Evolutionary conservation across 2,329 filamentous ascomycete species (phyloP), one percentile per base, ranked within the genome.

Genomic region (Rhynchosporium graminicola): DNA sequence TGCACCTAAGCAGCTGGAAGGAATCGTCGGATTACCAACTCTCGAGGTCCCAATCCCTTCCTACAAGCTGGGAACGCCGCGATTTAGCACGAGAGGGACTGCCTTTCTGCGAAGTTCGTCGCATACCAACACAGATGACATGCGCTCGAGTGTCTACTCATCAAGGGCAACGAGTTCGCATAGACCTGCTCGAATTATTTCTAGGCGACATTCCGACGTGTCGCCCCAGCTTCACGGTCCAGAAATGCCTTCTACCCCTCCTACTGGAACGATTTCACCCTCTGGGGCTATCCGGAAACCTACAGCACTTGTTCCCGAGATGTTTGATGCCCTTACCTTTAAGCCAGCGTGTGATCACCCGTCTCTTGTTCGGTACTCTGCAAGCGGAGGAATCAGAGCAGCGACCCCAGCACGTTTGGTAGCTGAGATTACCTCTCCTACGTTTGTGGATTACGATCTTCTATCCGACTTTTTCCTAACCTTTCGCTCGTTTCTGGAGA

Each of bases 401-500:
- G 95, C 95, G 13, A 97, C 92, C 0, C 92, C 94, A 1, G 88
- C 93, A 3, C 88, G 95, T 12, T 86, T 99, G 43, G 91, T 99
- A 56, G 93, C 94, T 12, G 93, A 99, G 77, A 97, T 99, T 66
- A 98, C 95, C 0, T 98, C 95, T 0, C 92, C 95, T 15, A 92
- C 87, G 56, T 97, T 98, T 74, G 86, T 99, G 72, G 94, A 99
- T 75, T 99, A 99, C 74, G 94, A 98, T 72, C 83, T 99, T 4
- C 85, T 99, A 4, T 98, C 95, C 0, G 95, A 99, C 75, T 99
- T 99, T 77, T 99, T 99, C 72, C 84, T 99, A 28, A 98, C 95
- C 0, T 99, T 92, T 73, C 90, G 95, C 55, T 85, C 90, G 3
- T 99, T 97, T 73, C 80, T 99, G 63, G 87, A 91, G 12, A 82